Conservation (phyloP, 768 basidiomycete genomes). For the Pisolithus tinctorius region DNA sequence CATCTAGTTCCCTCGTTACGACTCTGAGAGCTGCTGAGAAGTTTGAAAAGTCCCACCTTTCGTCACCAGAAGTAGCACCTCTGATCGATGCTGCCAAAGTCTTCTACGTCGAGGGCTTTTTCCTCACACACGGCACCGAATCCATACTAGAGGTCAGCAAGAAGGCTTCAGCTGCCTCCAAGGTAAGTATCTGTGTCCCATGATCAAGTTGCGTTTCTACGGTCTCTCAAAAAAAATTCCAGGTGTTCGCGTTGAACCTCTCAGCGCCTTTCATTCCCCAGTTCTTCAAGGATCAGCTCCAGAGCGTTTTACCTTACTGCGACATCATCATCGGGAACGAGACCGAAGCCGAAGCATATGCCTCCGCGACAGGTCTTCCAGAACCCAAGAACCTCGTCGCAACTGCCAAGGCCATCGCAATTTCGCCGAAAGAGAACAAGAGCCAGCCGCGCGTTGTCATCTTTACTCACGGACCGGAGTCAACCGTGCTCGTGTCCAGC, state of each 20-base stretch:
- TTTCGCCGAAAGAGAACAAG: slow-evolving; percentile 65
- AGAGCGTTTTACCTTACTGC: slow-evolving; percentile 73
- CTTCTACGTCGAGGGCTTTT: slow-evolving; percentile 96
- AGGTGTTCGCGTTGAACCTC: slow-evolving; percentile 90
- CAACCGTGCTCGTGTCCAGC: slow-evolving; percentile 70
- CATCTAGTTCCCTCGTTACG: slow-evolving; percentile 80
- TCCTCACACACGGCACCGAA: slow-evolving; percentile 87
- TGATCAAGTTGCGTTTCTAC: background rate
- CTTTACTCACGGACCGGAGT: slow-evolving; percentile 83
- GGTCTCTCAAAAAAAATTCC: background rate
- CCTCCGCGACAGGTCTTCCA: slow-evolving; percentile 60
- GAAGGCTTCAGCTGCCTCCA: slow-evolving; percentile 66
- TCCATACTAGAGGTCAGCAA: slow-evolving; percentile 68
- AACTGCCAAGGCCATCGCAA: slow-evolving; percentile 74
- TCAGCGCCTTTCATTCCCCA: slow-evolving; percentile 96
- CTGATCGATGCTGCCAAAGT: slow-evolving; percentile 74
- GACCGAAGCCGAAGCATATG: slow-evolving; percentile 86
- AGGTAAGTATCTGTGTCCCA: slow-evolving; percentile 38
- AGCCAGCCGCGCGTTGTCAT: slow-evolving; percentile 75
- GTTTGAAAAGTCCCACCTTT: slow-evolving; percentile 77
- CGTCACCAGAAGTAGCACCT: slow-evolving; percentile 65
- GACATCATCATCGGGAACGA: slow-evolving; percentile 98
- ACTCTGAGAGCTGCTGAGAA: slow-evolving; percentile 86
- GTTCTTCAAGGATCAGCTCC: slow-evolving; percentile 81
- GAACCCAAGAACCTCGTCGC: slow-evolving; percentile 56